phyloP scores from a whole-genome alignment of 202 grass and related monocot genomes.

The Setaria viridis region DNA sequence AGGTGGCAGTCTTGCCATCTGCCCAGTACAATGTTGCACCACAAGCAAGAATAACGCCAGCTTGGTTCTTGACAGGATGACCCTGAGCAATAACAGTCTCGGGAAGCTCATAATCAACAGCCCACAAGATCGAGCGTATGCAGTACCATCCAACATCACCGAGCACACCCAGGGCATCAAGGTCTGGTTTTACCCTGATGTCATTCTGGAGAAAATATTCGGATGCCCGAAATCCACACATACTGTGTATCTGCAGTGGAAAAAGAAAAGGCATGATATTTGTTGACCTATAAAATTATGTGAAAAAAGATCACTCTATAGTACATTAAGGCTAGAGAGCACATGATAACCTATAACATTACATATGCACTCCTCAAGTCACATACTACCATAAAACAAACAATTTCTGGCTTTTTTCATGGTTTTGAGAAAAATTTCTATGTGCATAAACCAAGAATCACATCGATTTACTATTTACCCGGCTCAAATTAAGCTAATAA shows the following conservation, averaged over 20 bases:
- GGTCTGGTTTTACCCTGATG: conserved; percentile 85
- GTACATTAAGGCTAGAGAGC: not conserved
- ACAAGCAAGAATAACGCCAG: conserved; percentile 69
- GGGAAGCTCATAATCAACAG: conserved; percentile 69
- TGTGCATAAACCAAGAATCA: not conserved
- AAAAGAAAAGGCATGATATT: not conserved
- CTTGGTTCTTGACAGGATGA: conserved; percentile 63
- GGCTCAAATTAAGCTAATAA: not conserved
- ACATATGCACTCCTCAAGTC: not conserved
- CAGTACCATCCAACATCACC: conserved; percentile 86
- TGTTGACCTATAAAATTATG: not conserved
- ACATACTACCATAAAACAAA: not conserved
- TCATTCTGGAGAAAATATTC: conserved; percentile 83
- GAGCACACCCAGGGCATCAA: conserved; percentile 74
- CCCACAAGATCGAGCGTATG: conserved; percentile 80
- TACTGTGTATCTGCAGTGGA: conserved; percentile 63
- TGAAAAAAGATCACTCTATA: not conserved
- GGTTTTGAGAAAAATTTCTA: not conserved
- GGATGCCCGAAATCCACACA: conserved; percentile 52
- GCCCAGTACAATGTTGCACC: conserved; percentile 69
- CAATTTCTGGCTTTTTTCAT: not conserved
- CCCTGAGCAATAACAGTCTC: conserved; percentile 52
- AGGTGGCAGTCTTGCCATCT: conserved; percentile 60
- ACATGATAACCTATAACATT: not conserved
- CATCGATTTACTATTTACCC: not conserved